Evolutionary conservation across 176 grass and related monocot species (phyloP).

Genomic region (Ananas comosus): DNA sequence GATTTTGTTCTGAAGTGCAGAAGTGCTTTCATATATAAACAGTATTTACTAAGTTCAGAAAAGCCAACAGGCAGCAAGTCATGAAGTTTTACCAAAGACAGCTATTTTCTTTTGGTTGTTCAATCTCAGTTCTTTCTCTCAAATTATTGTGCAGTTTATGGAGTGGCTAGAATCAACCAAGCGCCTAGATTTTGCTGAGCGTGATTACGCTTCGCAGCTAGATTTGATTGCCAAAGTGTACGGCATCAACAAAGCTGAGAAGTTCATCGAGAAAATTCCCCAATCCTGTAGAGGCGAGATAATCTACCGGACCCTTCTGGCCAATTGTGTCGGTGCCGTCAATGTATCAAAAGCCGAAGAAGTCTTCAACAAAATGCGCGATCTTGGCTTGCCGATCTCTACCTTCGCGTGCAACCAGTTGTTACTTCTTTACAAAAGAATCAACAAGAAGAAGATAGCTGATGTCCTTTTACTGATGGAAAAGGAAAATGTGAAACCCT

Average conservation of each 20-base stretch:
- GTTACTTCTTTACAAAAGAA: constrained; percentile 61
- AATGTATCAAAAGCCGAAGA: constrained; percentile 53
- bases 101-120: no score
- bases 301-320: constrained; percentile 62
- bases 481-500: constrained; percentile 55
- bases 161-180: constrained; percentile 53
- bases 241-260: constrained; percentile 49
- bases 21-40: no score
- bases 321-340: constrained; percentile 35
- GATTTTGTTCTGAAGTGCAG: no score
- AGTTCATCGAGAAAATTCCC: constrained; percentile 49
- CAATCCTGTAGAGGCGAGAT: constrained; percentile 41
- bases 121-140: constrained; percentile 1
- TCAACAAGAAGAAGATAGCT: constrained; percentile 57
- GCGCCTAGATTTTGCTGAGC: constrained; percentile 36
- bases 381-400: constrained; percentile 36
- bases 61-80: no score
- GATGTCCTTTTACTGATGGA: constrained; percentile 72
- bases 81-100: no score
- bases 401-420: constrained; percentile 60
- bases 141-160: constrained; percentile 35
- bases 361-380: constrained; percentile 65
- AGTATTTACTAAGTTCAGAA: no score
- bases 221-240: constrained; percentile 57
- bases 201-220: constrained; percentile 45